These are phyloP conservation scores for Candida khao-thaluensis DNA, from an alignment of 805 yeast species.

Conservation along the genomic window DNA sequence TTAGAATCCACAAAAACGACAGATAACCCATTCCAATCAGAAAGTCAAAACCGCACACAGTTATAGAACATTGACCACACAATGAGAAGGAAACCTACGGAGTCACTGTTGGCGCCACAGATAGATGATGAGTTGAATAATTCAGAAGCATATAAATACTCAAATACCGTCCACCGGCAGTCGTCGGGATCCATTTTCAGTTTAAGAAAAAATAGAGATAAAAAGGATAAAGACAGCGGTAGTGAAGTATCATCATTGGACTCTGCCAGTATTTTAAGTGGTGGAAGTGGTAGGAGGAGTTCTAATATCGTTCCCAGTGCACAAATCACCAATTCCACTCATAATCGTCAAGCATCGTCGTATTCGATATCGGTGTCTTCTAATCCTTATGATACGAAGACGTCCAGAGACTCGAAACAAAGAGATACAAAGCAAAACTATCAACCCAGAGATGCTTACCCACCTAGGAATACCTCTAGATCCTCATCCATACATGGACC, in stretches of 20 bases:
- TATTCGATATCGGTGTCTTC: slow-evolving; percentile 32
- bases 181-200: slow-evolving; percentile 39
- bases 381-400: slow-evolving; percentile 31
- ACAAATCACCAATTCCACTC: slow-evolving; percentile 32
- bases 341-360: slow-evolving; percentile 40
- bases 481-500: slow-evolving; percentile 8
- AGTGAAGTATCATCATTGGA: slow-evolving; percentile 35
- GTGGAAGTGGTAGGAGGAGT: slow-evolving; percentile 18
- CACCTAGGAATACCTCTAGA: slow-evolving; percentile 7
- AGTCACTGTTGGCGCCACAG: slow-evolving; percentile 19
- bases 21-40: too few relatives aligned
- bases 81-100: slow-evolving; percentile 27
- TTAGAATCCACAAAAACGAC: too few relatives aligned
- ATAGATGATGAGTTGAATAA: slow-evolving; percentile 27
- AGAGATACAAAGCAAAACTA: neutral
- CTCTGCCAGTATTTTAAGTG: slow-evolving; percentile 28
- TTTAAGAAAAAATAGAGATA: slow-evolving; percentile 28
- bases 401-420: slow-evolving; percentile 11
- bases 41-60: too few relatives aligned
- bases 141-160: slow-evolving; percentile 25
- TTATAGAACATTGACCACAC: too few relatives aligned
- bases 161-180: slow-evolving; percentile 20
- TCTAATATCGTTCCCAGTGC: slow-evolving; percentile 29
- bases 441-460: slow-evolving; percentile 2
- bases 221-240: slow-evolving; percentile 14